Conservation (phyloP, 2,329 filamentous ascomycete species). For the Erysiphe neolycopersici region DNA sequence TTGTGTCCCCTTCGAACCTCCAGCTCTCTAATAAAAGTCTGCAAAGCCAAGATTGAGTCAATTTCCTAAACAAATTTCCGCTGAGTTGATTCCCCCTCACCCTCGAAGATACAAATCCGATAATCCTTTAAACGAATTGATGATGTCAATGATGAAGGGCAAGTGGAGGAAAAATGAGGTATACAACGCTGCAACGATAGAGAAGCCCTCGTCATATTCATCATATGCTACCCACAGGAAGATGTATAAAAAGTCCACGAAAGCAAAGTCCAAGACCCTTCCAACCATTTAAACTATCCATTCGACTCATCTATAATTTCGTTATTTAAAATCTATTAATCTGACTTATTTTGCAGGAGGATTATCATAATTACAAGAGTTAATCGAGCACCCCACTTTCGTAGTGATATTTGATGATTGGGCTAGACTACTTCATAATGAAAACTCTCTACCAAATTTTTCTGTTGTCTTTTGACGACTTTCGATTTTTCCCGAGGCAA, state of each 20-base stretch:
- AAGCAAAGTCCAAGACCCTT: no score
- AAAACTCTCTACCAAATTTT: background rate
- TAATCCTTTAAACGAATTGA: background rate
- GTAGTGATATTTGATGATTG: background rate
- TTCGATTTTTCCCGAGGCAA: no score
- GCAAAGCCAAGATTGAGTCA: background rate
- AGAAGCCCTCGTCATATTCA: background rate
- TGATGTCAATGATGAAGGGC: background rate
- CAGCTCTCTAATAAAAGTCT: no score
- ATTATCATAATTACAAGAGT: background rate
- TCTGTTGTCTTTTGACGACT: no score
- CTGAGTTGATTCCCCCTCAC: background rate
- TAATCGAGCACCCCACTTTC: background rate
- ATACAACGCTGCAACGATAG: background rate
- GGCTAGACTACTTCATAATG: background rate
- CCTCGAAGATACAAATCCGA: background rate
- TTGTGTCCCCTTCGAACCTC: no score
- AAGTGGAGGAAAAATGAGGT: background rate
- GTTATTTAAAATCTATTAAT: background rate
- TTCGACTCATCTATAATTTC: background rate
- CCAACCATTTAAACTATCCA: background rate
- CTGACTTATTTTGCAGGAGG: background rate
- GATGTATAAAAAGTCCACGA: background rate
- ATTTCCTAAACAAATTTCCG: background rate
- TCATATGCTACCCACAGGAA: background rate